A percentile compares a stretch with the other conserved stretches of the same genome.
These are phyloP conservation scores for Chalaropsis thielavioides DNA, from an alignment of 2,329 filamentous ascomycete species.

Conservation along the genomic window DNA sequence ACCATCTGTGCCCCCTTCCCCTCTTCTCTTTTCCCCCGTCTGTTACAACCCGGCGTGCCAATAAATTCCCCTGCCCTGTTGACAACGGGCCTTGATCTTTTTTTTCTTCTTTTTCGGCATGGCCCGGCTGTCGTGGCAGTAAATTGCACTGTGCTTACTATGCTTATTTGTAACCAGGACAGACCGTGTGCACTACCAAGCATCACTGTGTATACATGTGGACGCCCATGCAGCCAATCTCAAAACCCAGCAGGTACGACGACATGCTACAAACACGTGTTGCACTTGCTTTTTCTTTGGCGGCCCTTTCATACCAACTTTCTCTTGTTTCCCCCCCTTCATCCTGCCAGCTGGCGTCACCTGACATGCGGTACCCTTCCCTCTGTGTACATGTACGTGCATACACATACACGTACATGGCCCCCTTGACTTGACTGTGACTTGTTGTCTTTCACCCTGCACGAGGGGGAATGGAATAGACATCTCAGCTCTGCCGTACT, in stretches of 20 bases:
- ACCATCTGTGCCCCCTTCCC: not conserved
- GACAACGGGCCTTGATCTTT: not conserved
- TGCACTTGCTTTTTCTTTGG: not conserved
- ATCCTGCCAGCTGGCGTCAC: not conserved
- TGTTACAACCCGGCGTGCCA: not conserved
- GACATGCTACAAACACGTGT: constrained; percentile 2
- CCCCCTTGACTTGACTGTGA: too few relatives aligned
- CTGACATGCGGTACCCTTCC: not conserved
- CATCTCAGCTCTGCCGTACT: not conserved
- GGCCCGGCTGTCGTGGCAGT: not conserved
- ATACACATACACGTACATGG: too few relatives aligned
- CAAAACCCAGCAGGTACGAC: constrained; percentile 1
- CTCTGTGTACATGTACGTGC: too few relatives aligned
- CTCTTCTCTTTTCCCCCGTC: not conserved
- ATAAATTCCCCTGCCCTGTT: not conserved
- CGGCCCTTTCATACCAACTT: not conserved
- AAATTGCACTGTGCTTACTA: not conserved
- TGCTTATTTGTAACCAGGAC: not conserved
- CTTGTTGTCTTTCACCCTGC: not conserved
- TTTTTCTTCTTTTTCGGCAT: not conserved
- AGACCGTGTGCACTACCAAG: not conserved
- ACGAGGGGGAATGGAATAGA: not conserved
- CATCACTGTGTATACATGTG: not conserved
- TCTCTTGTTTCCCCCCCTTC: too few relatives aligned
- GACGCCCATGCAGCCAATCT: not conserved